Evolutionary conservation across 495 filamentous ascomycete genomes (phyloP), one percentile per base, ranked within the genome.

Genomic region (Hypomontagnella submonticulosa): DNA sequence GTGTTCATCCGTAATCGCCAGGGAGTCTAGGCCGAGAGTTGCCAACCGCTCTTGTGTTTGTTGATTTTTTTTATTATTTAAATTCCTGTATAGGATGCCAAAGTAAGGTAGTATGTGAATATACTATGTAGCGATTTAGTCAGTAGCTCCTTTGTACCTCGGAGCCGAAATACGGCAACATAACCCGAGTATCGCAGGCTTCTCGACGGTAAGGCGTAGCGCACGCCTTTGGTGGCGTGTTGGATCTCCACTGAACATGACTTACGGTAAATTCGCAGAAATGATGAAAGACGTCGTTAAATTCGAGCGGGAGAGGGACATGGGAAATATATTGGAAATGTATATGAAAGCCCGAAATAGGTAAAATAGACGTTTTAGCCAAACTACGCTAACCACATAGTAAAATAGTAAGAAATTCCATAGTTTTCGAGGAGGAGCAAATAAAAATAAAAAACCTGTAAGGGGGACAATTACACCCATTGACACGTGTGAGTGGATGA

Each of bases 1-100:
- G 49, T 61, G 46, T 53, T 7, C 16, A 37, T 61, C 57, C 60
- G 66, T 69, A 69, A 69, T 64, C 66, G 37, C 32, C 1, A 27
- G 38, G 36, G 33, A 51, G 50, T 61, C 56, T 53, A 60, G 55
- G 54, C 41, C 58, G 52, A 54, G 42, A 53, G 33, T 53, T 27
- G 30, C 49, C 40, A 50, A 44, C 47, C 13, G 40, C 41, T 3
- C 32, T 30, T 46, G 16, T 40, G 13, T 43, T 59, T 49, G 57
- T 61, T 53, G 19, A n/a, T 37, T 15, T 36, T 52, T 12, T 57
- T 6, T 0, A 8, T 38, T 23, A 16, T 15, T 46, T 13, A 10
- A n/a, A 5, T 48, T 27, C 13, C 32, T 48, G 40, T 41, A 41
- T 11, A 16, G 37, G 43, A 38, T 38, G n/a, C n/a, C 9, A 38